These are phyloP conservation scores for Serendipita sp. DNA, from an alignment of 768 basidiomycete genomes.

Conservation along the genomic window DNA sequence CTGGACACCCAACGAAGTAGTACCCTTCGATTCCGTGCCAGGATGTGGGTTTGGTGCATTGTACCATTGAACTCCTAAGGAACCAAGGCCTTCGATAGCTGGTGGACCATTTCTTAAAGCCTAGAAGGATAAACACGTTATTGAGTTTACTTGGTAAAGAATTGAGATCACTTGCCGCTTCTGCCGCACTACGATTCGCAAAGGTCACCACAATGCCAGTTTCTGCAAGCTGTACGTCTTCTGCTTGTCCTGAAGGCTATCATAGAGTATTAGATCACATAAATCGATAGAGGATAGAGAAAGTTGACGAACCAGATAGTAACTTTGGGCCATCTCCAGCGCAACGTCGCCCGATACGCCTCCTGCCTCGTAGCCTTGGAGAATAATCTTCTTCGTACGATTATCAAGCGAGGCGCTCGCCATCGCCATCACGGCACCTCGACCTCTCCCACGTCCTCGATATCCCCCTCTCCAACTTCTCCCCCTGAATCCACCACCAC, in stretches of 20 bases:
- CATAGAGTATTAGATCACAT: neutral
- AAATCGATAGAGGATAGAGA: neutral
- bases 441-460: constrained; percentile 37
- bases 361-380: constrained; percentile 43
- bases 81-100: neutral
- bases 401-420: constrained; percentile 82
- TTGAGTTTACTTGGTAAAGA: neutral
- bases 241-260: constrained; percentile 55
- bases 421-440: constrained; percentile 45
- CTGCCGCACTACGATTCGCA: constrained; percentile 54
- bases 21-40: neutral
- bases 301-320: constrained; percentile 51
- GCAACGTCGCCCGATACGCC: constrained; percentile 19
- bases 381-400: constrained; percentile 60
- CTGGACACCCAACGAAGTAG: neutral
- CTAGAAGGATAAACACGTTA: neutral
- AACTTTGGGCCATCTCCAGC: constrained; percentile 50
- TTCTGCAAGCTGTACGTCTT: constrained; percentile 40
- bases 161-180: constrained; percentile 37
- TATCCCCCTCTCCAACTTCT: constrained; percentile 33
- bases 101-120: neutral
- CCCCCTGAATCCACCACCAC: constrained; percentile 23
- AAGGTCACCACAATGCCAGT: constrained; percentile 49
- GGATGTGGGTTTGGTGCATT: neutral
- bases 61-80: neutral